Evolutionary conservation across 192 early-diverging fungal species (phyloP), one percentile per base, ranked within the genome.

Genomic region (Backusella macrospora): DNA sequence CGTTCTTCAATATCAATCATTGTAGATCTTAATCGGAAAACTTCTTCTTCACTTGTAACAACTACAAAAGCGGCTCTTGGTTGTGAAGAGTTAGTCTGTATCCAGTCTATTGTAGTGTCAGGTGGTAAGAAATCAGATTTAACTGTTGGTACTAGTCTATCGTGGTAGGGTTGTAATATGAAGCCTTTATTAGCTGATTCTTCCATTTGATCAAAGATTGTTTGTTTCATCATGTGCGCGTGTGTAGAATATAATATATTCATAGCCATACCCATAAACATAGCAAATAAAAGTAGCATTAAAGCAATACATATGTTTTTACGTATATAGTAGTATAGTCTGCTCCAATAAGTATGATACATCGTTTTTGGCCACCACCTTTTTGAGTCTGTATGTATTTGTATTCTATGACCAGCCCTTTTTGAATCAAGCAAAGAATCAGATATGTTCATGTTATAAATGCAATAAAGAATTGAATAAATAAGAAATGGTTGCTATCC

Each of bases 1-100:
- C 93, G 85, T 65, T 91, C 86, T 76, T 96, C 92, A 34, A 96
- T 71, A 59, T 90, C 82, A 62, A 78, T 71, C 70, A 96, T 84
- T 0, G 92, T 81, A 6, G 76, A 52, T 5, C 82, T 74, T 64
- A 93, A 82, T 16, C 81, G 86, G n/a, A 84, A 68, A 49, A 92
- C 47, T 52, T 95, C 94, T 5, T 74, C 73, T 48, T 96, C 92
- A 9, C 88, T 84, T 39, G 91, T 90, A 5, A 96, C 77, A 47
- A 92, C 83, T 21, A 95, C 89, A 75, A 93, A 89, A 6, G 84
- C 87, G n/a, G 87, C 91, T 43, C 89, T 90, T n/a, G 73, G 72
- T 13, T 68, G 18, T 37, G 49, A 15, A 14, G 48, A 39, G 14
- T 47, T 38, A 7, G 38, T 16, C 15, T 15, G 69, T 15, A 21